Evolutionary conservation across 2,329 filamentous ascomycete species (phyloP).

Genomic region (Camillea tinctor): DNA sequence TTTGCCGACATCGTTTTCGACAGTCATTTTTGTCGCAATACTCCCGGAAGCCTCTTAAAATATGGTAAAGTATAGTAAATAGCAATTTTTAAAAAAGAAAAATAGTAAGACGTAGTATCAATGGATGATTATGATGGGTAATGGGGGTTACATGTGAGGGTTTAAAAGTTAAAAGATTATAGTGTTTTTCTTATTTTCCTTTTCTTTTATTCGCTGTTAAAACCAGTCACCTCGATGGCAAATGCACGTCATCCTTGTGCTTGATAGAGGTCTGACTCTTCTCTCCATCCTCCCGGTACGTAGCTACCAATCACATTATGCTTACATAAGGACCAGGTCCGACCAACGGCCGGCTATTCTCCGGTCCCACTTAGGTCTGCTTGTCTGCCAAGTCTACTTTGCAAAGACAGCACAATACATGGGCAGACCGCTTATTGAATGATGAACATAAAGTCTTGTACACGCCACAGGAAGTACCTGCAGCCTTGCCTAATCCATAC

Average conservation of each 20-base stretch:
- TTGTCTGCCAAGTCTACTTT: constrained; percentile 1
- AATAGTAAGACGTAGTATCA: neutral
- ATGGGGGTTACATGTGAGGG: neutral
- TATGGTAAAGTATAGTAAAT: neutral
- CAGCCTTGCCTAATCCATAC: constrained; percentile 17
- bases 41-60: neutral
- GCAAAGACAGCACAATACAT: neutral
- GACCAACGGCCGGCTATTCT: constrained; percentile 14
- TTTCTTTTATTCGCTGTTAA: neutral
- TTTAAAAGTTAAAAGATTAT: too few relatives aligned
- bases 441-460: too few relatives aligned
- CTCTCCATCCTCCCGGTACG: constrained; percentile 7
- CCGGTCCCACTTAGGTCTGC: constrained; percentile 6
- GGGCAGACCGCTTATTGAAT: constrained; percentile 4
- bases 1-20: constrained; percentile 15
- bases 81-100: too few relatives aligned
- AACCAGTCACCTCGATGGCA: neutral
- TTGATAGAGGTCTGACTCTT: constrained; percentile 6
- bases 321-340: constrained; percentile 23
- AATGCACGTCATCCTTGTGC: neutral
- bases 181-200: too few relatives aligned
- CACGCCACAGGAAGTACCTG: constrained; percentile 3
- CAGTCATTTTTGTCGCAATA: constrained; percentile 24
- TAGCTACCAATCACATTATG: constrained; percentile 14
- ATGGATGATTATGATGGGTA: neutral